Conservation (phyloP, 1,139 yeast species). For the Saccharomyces hybrid region DNA sequence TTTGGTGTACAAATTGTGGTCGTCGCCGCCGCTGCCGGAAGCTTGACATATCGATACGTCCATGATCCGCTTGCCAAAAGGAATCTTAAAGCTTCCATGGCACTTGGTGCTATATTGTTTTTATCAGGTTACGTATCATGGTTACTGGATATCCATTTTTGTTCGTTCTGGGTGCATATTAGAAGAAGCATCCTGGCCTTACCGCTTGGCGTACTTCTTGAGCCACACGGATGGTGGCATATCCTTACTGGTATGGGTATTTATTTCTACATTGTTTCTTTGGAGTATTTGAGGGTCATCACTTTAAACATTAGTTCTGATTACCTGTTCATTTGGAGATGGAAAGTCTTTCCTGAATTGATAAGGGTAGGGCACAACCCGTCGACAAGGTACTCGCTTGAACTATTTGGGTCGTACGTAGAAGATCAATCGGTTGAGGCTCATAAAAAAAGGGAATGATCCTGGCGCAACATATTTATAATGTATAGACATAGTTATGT, state of each 20-base stretch:
- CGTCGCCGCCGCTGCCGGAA: conserved; percentile 47
- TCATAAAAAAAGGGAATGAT: neutral
- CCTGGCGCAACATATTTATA: neutral
- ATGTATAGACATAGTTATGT: neutral
- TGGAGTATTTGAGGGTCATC: conserved; percentile 60
- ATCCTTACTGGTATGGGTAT: conserved; percentile 75
- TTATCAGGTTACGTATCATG: conserved; percentile 67
- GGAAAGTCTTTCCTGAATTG: conserved; percentile 42
- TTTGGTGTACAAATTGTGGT: conserved; percentile 49
- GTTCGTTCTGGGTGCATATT: conserved; percentile 48
- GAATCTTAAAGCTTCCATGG: conserved; percentile 48
- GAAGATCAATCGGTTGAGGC: neutral
- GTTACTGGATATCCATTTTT: conserved; percentile 69
- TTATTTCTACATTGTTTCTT: conserved; percentile 50
- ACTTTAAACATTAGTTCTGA: conserved; percentile 45
- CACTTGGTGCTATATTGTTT: conserved; percentile 53
- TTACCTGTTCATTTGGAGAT: conserved; percentile 46
- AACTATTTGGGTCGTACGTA: conserved; percentile 5
- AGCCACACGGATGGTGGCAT: conserved; percentile 98
- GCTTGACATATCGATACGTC: conserved; percentile 47
- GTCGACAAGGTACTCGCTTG: conserved; percentile 3
- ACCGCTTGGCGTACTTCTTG: conserved; percentile 81
- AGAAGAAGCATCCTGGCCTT: conserved; percentile 63
- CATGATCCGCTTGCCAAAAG: conserved; percentile 39
- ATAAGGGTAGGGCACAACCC: conserved; percentile 9